Evolutionary conservation across 371 early-diverging fungal species (phyloP).

Genomic region (Chytridiales sp.): DNA sequence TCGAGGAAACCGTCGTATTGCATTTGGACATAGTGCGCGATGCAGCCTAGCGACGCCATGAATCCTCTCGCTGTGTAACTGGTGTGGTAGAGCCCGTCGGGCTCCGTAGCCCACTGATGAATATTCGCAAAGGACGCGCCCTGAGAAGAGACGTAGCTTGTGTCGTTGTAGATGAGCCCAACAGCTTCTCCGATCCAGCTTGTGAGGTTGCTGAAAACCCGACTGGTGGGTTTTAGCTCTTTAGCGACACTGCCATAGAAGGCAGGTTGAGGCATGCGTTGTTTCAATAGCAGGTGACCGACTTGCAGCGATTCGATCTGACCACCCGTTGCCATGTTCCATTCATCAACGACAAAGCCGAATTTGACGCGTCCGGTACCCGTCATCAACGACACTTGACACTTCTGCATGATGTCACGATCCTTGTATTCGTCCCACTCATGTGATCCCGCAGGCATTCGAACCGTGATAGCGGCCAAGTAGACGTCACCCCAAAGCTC

Average conservation of each 20-base stretch:
- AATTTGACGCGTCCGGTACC: background rate
- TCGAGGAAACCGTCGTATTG: constrained; percentile 17
- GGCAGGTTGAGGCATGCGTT: background rate
- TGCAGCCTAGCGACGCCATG: background rate
- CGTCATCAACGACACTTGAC: background rate
- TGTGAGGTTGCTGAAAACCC: constrained; percentile 9
- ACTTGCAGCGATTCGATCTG: constrained; percentile 6
- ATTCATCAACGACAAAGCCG: constrained; percentile 17
- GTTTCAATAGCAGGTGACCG: background rate
- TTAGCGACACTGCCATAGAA: constrained; percentile 14
- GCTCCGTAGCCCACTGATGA: constrained; percentile 19
- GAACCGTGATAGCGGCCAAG: constrained; percentile 3
- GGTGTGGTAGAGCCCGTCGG: constrained; percentile 8
- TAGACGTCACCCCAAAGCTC: constrained; percentile 8
- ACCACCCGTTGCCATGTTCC: constrained; percentile 16
- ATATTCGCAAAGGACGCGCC: constrained; percentile 15
- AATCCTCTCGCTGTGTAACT: background rate
- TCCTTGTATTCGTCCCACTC: background rate
- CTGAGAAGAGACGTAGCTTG: constrained; percentile 11
- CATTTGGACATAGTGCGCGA: constrained; percentile 17
- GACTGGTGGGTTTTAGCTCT: background rate
- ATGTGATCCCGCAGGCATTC: constrained; percentile 9
- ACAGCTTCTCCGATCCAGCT: constrained; percentile 13
- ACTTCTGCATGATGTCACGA: constrained; percentile 2
- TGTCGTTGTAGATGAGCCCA: background rate